These are phyloP conservation scores for Cochlearia excelsa DNA, from an alignment of 345 rosid species.

Conservation along the genomic window DNA sequence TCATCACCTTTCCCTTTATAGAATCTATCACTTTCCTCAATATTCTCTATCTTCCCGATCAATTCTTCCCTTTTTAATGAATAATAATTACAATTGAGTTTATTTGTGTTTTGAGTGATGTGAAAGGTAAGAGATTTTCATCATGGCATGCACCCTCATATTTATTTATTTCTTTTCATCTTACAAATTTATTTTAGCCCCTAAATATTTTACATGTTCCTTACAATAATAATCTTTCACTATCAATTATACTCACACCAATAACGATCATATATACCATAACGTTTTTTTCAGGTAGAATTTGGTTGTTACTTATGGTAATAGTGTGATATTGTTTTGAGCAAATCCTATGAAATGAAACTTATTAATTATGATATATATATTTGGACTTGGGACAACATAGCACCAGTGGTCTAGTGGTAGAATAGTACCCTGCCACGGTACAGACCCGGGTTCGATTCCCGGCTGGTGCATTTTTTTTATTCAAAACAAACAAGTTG, in stretches of 20 bases:
- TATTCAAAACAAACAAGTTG: not conserved
- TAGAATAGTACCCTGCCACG: conserved; percentile 71
- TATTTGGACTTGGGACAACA: no score
- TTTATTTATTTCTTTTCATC: not conserved
- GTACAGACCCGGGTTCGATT: conserved; percentile 86
- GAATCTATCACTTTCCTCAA: conserved; percentile 31
- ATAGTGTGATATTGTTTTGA: conserved; percentile 13
- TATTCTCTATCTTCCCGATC: conserved; percentile 30
- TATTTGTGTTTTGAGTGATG: conserved; percentile 31
- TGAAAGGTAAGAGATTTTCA: conserved; percentile 28
- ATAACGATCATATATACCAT: not conserved
- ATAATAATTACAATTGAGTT: conserved; percentile 22
- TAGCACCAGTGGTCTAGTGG: conserved; percentile 53
- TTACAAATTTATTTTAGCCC: conserved; percentile 2
- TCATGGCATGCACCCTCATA: not conserved
- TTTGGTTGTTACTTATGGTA: conserved; percentile 18
- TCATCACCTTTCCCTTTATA: conserved; percentile 35
- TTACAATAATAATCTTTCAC: not conserved
- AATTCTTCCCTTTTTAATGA: conserved; percentile 27
- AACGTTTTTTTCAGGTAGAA: not conserved
- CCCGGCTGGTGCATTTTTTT: conserved; percentile 60
- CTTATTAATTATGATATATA: no score
- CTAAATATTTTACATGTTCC: not conserved
- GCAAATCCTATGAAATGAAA: not conserved
- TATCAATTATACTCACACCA: conserved; percentile 5